These are phyloP conservation scores for Gastrolobium bilobum DNA, from an alignment of 306 rosid species.

Conservation along the genomic window DNA sequence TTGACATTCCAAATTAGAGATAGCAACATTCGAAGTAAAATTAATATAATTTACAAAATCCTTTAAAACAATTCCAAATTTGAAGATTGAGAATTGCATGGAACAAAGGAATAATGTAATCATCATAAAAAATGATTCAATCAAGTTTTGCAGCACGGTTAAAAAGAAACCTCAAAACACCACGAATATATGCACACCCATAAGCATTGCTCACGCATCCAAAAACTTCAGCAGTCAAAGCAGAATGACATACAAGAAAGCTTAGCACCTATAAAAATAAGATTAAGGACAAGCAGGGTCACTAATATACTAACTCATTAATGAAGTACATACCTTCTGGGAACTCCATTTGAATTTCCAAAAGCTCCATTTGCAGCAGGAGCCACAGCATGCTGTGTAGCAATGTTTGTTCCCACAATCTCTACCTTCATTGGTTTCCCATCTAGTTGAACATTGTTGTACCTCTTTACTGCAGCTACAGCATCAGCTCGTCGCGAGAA, in stretches of 20 bases:
- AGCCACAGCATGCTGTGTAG: constrained; percentile 50
- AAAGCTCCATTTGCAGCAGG: constrained; percentile 55
- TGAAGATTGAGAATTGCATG: background rate
- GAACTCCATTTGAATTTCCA: constrained; percentile 63
- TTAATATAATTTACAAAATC: background rate
- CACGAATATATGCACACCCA: background rate
- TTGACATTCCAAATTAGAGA: background rate
- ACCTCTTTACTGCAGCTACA: constrained; percentile 91
- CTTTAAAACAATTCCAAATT: background rate
- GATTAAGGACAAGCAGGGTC: background rate
- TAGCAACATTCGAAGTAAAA: background rate
- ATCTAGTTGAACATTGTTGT: constrained; percentile 85
- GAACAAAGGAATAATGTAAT: background rate
- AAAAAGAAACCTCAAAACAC: background rate
- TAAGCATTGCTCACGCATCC: background rate
- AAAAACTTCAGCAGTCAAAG: background rate
- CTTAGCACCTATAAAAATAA: background rate
- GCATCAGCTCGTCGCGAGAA: constrained; percentile 85
- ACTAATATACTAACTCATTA: background rate
- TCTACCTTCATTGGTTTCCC: constrained; percentile 78
- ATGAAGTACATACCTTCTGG: constrained; percentile 56
- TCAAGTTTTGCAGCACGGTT: background rate
- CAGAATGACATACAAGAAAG: background rate
- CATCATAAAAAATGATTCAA: background rate
- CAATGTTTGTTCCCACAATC: constrained; percentile 70